phyloP scores from a whole-genome alignment of 2,329 filamentous ascomycete genomes.

The Fusarium siculi region DNA sequence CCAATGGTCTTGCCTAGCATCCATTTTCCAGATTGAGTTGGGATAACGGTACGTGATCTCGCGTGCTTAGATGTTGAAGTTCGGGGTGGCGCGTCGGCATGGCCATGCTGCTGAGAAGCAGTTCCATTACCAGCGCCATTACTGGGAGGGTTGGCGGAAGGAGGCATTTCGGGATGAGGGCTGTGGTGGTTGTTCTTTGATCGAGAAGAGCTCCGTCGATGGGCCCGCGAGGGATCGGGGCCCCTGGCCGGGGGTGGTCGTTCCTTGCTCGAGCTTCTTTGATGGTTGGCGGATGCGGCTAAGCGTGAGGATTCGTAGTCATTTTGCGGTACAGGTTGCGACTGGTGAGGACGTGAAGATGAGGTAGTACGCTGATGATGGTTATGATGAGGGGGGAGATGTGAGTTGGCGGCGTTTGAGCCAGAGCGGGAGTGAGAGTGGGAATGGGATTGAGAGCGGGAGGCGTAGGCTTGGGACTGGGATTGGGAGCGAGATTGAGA shows the following conservation, averaged over 20 bases:
- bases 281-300: constrained; percentile 62
- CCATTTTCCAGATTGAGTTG: constrained; percentile 92
- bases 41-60: constrained; percentile 82
- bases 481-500: constrained; percentile 36
- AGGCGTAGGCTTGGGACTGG: constrained; percentile 33
- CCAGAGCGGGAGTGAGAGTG: constrained; percentile 39
- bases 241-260: constrained; percentile 61
- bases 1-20: constrained; percentile 96
- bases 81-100: constrained; percentile 50
- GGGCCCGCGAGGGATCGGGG: constrained; percentile 60
- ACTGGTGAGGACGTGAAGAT: constrained; percentile 53
- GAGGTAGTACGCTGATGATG: constrained; percentile 54
- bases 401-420: constrained; percentile 44
- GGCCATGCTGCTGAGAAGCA: constrained; percentile 56
- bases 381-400: constrained; percentile 39
- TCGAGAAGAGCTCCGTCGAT: constrained; percentile 62
- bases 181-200: constrained; percentile 53
- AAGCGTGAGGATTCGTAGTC: constrained; percentile 80
- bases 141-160: constrained; percentile 60
- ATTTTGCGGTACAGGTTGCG: constrained; percentile 64
- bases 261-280: constrained; percentile 75
- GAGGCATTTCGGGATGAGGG: constrained; percentile 59
- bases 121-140: constrained; percentile 65
- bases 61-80: constrained; percentile 60
- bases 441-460: constrained; percentile 37